phyloP scores from a whole-genome alignment of 2,329 filamentous ascomycete species.

The Nigrospora sphaerica region DNA sequence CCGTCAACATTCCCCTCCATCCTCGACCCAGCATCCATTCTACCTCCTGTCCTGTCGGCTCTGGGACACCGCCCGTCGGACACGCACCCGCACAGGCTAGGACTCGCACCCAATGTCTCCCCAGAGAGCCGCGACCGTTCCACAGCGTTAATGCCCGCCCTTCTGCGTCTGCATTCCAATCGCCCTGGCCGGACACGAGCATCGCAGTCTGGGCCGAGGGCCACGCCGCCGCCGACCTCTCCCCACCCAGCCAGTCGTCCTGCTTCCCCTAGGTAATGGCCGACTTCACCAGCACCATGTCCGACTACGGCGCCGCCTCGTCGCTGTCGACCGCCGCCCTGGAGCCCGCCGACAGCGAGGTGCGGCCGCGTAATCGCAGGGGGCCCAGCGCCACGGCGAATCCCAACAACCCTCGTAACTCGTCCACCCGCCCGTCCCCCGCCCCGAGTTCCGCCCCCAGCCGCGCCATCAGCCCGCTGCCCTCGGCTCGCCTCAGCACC shows the following conservation, averaged over 20 bases:
- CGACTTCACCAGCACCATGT: slow-evolving; percentile 12
- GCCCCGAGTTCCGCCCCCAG: slow-evolving; percentile 30
- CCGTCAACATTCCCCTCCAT: no score
- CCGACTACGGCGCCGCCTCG: slow-evolving; percentile 16
- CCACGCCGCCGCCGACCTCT: background rate
- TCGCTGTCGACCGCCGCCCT: slow-evolving; percentile 39
- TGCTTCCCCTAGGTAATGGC: background rate
- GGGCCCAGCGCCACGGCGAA: slow-evolving; percentile 24
- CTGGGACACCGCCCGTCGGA: no score
- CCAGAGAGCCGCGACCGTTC: background rate
- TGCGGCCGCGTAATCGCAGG: slow-evolving; percentile 46
- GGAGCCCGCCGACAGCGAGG: slow-evolving; percentile 31
- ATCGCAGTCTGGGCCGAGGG: no score
- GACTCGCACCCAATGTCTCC: no score
- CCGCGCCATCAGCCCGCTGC: slow-evolving; percentile 42
- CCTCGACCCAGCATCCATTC: no score
- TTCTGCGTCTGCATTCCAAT: slow-evolving; percentile 11
- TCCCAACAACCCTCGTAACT: slow-evolving; percentile 14
- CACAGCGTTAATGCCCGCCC: slow-evolving; percentile 1
- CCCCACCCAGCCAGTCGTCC: background rate
- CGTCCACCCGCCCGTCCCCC: slow-evolving; percentile 25
- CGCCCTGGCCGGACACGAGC: slow-evolving; percentile 18
- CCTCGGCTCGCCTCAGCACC: slow-evolving; percentile 29
- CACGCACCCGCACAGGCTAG: no score
- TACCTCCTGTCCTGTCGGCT: no score